Percentiles rank a stretch among this genome's conserved stretches.
These are phyloP conservation scores for Phytophthora podocarpi DNA, from an alignment of 352 stramenopile species.

Conservation along the genomic window DNA sequence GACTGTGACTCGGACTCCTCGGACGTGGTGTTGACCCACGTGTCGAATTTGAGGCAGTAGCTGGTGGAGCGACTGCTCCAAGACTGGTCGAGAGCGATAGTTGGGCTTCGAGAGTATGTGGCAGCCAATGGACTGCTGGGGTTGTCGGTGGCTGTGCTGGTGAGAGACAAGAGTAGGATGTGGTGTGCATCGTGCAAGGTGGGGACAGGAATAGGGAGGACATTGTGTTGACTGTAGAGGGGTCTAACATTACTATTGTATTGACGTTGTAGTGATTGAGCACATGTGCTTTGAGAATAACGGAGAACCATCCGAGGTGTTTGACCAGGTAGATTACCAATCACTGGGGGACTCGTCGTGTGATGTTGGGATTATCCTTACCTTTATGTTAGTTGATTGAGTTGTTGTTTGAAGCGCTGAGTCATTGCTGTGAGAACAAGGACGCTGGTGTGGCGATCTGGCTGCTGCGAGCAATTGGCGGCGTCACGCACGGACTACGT, in stretches of 20 bases:
- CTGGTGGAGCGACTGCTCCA: conserved; percentile 18
- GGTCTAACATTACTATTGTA: too few relatives aligned
- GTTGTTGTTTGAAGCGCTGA: conserved; percentile 20
- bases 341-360: too few relatives aligned
- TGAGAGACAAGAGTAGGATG: conserved; percentile 17
- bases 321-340: conserved; percentile 28
- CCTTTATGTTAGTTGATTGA: conserved; percentile 15
- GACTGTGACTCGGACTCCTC: conserved; percentile 5
- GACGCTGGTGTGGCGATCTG: conserved; percentile 12
- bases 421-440: conserved; percentile 23
- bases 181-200: conserved; percentile 31
- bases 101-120: conserved; percentile 29
- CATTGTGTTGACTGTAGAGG: too few relatives aligned
- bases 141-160: conserved; percentile 18
- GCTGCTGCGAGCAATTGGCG: conserved; percentile 25
- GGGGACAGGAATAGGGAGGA: background rate
- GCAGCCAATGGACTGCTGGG: conserved; percentile 7
- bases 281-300: conserved; percentile 32
- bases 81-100: conserved; percentile 17
- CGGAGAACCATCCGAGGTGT: conserved; percentile 23
- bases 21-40: conserved; percentile 9
- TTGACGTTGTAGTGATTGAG: conserved; percentile 25
- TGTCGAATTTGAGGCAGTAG: conserved; percentile 29
- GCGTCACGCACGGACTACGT: conserved; percentile 16
- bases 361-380: too few relatives aligned